Conservation (phyloP, 2,329 filamentous ascomycete species). For the Leptoxyphium fumago region DNA sequence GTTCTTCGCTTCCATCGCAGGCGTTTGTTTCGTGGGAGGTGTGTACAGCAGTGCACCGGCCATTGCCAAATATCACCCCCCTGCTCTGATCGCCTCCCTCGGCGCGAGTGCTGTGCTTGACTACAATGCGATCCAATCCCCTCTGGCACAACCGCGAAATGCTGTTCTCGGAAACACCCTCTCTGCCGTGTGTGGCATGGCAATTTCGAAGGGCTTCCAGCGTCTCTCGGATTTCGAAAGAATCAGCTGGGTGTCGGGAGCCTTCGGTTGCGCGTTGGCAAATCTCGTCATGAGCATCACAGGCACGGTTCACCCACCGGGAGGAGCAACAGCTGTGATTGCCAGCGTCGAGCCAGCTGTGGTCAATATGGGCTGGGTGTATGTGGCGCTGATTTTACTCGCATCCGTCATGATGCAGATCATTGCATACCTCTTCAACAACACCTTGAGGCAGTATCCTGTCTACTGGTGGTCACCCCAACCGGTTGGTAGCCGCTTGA, state of each 20-base stretch:
- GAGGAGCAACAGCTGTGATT: constrained; percentile 33
- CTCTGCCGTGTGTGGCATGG: constrained; percentile 29
- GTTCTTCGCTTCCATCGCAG: constrained; percentile 29
- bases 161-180: constrained; percentile 31
- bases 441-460: constrained; percentile 32
- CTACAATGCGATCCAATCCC: constrained; percentile 32
- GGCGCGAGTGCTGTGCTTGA: constrained; percentile 34
- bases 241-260: constrained; percentile 31
- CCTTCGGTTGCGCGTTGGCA: constrained; percentile 27
- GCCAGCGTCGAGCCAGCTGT: constrained; percentile 27
- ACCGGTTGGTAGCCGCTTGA: constrained; percentile 14
- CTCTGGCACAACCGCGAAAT: constrained; percentile 34
- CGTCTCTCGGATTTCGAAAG: constrained; percentile 21
- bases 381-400: constrained; percentile 27
- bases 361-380: constrained; percentile 31
- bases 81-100: constrained; percentile 28
- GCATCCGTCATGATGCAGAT: constrained; percentile 27
- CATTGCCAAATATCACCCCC: constrained; percentile 25
- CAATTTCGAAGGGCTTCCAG: constrained; percentile 30
- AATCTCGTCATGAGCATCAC: constrained; percentile 33
- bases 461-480: constrained; percentile 35
- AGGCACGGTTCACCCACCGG: constrained; percentile 35
- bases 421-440: constrained; percentile 31
- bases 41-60: constrained; percentile 26
- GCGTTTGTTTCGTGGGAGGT: constrained; percentile 27